Evolutionary conservation across 176 grass and related monocot genomes (phyloP), one percentile per base, ranked within the genome.

Genomic region (Tuctoria greenei): DNA sequence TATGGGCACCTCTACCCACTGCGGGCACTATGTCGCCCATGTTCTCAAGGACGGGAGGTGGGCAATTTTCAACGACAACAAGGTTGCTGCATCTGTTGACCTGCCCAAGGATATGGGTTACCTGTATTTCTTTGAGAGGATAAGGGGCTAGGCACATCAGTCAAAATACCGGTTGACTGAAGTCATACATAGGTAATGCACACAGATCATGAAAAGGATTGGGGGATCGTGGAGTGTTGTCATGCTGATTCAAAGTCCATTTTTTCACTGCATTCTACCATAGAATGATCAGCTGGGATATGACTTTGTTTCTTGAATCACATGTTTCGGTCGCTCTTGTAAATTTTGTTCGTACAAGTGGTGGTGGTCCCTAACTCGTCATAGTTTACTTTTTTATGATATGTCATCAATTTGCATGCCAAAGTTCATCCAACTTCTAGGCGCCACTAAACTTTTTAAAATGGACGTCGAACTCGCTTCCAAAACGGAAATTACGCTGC

Each of bases 31-130:
- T 66, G 95, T 99, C 0, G 91, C 95, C 4, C 95, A 99, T 82
- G 85, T 99, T 6, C 72, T 83, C 27, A 99, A 95, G 74, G 80
- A 99, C 26, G 91, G 89, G 68, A 92, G 82, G 74, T 99, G 95
- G 95, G 80, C 82, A 17, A 99, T 99, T 38, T 95, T 90, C 61
- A 99, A 99, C 13, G 95, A 99, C 66, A 90, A 71, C 20, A 99
- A 95, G 85, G 95, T 95, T 21, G 95, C 86, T 14, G 84, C 82
- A 52, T 99, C 95, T 9, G 91, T 99, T 1, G 80, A 99, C 37
- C 89, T 93, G 64, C 95, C 95, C 17, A 99, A 99, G 87, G 95
- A 99, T 68, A 94, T 99, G 91, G 95, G 89, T 13, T 99, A 99
- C 78, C 84, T 99, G 23, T 99, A 99, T 72, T 95, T 99, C 80